Conservation (phyloP, 192 early-diverging fungal species). For the Lunasporangiospora selenospora region DNA sequence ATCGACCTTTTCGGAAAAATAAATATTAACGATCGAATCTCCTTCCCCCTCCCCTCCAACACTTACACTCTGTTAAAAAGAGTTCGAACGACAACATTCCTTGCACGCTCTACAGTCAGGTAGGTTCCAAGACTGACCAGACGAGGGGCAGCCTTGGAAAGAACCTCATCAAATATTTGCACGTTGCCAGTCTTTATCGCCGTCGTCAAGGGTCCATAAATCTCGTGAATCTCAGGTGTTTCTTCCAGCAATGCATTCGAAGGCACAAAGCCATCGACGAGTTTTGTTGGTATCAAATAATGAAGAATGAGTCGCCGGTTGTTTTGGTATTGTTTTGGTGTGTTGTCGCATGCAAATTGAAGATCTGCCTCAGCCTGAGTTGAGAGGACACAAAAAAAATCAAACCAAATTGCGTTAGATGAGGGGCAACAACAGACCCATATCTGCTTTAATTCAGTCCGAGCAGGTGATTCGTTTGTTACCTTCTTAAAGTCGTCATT, state of each 20-base stretch:
- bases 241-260: slow-evolving; percentile 59
- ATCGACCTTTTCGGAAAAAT: too few species aligned
- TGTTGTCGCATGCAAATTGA: slow-evolving; percentile 52
- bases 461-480: neutral
- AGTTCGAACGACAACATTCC: slow-evolving; percentile 73
- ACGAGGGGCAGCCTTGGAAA: slow-evolving; percentile 61
- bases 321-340: slow-evolving; percentile 13
- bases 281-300: slow-evolving; percentile 79
- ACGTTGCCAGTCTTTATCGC: slow-evolving; percentile 81
- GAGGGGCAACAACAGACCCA: neutral
- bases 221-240: slow-evolving; percentile 61
- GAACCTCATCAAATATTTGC: slow-evolving; percentile 69
- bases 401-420: slow-evolving; percentile 5
- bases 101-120: slow-evolving; percentile 80
- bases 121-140: slow-evolving; percentile 78
- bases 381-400: neutral
- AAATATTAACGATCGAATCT: too few species aligned
- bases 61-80: slow-evolving; percentile 85
- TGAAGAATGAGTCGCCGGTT: slow-evolving; percentile 75
- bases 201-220: slow-evolving; percentile 71
- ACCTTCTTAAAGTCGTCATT: slow-evolving; percentile 81
- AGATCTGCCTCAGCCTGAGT: slow-evolving; percentile 36
- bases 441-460: too few species aligned
- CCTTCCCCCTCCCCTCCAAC: too few species aligned
- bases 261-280: slow-evolving; percentile 79